These are phyloP conservation scores for Gossypium thurberi DNA, from an alignment of 345 rosid species.

Conservation along the genomic window DNA sequence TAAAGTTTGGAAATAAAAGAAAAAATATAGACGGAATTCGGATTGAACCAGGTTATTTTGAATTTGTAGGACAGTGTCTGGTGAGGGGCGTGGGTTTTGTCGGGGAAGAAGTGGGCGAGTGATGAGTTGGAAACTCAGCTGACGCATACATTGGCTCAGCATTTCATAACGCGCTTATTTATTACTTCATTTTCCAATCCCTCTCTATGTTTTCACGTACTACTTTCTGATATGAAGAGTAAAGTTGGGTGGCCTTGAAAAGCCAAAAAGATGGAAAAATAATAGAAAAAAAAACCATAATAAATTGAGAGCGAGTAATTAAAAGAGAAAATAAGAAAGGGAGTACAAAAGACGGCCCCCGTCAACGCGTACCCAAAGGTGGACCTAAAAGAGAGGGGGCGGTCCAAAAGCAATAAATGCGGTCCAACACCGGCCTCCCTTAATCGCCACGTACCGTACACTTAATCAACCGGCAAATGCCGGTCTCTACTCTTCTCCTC, in stretches of 20 bases:
- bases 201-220: neutral
- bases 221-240: too few species aligned
- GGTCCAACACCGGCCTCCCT: conserved; percentile 36
- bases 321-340: conserved; percentile 6
- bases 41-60: too few species aligned
- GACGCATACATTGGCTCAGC: conserved; percentile 41
- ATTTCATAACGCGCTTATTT: conserved; percentile 13
- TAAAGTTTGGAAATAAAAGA: too few species aligned
- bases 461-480: conserved; percentile 40
- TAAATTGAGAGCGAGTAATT: neutral
- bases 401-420: conserved; percentile 46
- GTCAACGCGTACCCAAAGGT: conserved; percentile 32
- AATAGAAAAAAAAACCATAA: too few species aligned
- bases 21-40: too few species aligned
- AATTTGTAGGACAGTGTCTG: too few species aligned
- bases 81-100: conserved; percentile 11
- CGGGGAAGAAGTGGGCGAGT: conserved; percentile 21
- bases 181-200: neutral
- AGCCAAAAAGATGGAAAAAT: too few species aligned
- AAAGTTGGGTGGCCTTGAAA: too few species aligned
- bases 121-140: conserved; percentile 9
- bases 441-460: conserved; percentile 25
- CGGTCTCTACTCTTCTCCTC: conserved; percentile 36
- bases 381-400: conserved; percentile 16
- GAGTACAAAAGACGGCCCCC: conserved; percentile 17